These are phyloP conservation scores for Pueraria montana DNA, from an alignment of 306 rosid species.

Conservation along the genomic window DNA sequence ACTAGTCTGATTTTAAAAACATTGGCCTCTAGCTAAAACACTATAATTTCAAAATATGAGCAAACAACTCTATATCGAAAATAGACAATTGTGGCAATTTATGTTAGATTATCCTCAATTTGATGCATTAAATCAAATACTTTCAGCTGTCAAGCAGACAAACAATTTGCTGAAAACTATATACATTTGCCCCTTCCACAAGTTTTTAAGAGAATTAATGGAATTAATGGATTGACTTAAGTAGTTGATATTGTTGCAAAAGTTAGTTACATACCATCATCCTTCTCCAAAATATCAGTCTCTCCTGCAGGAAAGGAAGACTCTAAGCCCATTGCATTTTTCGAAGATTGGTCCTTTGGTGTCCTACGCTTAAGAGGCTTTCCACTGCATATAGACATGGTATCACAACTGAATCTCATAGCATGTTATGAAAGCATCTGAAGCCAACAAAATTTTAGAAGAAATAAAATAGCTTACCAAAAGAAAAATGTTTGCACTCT, in stretches of 20 bases:
- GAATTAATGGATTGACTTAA: constrained; percentile 13
- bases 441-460: constrained; percentile 22
- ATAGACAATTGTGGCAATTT: neutral
- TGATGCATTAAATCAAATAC: constrained; percentile 9
- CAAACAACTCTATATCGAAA: neutral
- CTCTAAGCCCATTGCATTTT: constrained; percentile 50
- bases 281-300: constrained; percentile 64
- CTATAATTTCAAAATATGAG: constrained; percentile 7
- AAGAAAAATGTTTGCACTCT: constrained; percentile 72
- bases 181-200: neutral
- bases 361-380: constrained; percentile 69
- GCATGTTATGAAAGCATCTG: constrained; percentile 36
- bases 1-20: neutral
- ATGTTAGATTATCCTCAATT: neutral
- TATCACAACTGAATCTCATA: constrained; percentile 36
- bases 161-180: neutral
- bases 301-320: constrained; percentile 54
- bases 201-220: constrained; percentile 10
- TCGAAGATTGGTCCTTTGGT: constrained; percentile 52
- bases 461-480: constrained; percentile 59
- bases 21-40: neutral
- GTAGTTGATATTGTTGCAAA: constrained; percentile 1
- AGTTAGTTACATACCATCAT: constrained; percentile 71
- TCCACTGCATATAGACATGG: constrained; percentile 61
- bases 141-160: neutral